Percentiles rank a stretch among this genome's conserved stretches.
Conservation (phyloP, 768 basidiomycete genomes). For the Boletellus emodensis region DNA sequence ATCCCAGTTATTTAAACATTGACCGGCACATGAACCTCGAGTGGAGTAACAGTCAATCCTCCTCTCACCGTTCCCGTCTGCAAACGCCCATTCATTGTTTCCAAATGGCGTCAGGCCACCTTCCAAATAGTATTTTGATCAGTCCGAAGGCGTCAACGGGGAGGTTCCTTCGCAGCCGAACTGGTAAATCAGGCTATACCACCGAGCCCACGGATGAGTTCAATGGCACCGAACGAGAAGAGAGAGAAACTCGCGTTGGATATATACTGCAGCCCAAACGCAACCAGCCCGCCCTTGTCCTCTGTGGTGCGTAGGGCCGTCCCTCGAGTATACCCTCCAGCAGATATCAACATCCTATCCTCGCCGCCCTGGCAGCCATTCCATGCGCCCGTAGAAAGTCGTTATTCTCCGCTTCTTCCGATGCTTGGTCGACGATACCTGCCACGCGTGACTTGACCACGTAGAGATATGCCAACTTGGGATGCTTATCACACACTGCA, state of each 20-base stretch:
- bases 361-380: neutral
- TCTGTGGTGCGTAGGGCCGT: neutral
- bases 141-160: too few relatives aligned
- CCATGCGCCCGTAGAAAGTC: neutral
- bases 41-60: too few relatives aligned
- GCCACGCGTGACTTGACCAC: too few relatives aligned
- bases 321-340: neutral
- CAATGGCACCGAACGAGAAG: neutral
- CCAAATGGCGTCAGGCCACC: slow-evolving; percentile 22
- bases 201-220: neutral
- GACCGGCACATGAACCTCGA: too few relatives aligned
- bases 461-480: too few relatives aligned
- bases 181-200: slow-evolving; percentile 15
- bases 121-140: neutral
- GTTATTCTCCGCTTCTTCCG: too few relatives aligned
- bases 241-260: neutral
- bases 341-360: neutral
- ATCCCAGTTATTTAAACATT: too few relatives aligned
- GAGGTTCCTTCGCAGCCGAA: too few relatives aligned
- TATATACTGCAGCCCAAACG: slow-evolving; percentile 24
- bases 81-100: slow-evolving; percentile 29
- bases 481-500: too few relatives aligned
- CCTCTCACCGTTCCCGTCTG: slow-evolving; percentile 1
- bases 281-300: slow-evolving; percentile 6
- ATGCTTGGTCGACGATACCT: too few relatives aligned